Percentiles rank a stretch among this genome's conserved stretches.
Evolutionary conservation across 257 asterid genomes (phyloP).

Genomic region (Jacaranda mimosifolia): DNA sequence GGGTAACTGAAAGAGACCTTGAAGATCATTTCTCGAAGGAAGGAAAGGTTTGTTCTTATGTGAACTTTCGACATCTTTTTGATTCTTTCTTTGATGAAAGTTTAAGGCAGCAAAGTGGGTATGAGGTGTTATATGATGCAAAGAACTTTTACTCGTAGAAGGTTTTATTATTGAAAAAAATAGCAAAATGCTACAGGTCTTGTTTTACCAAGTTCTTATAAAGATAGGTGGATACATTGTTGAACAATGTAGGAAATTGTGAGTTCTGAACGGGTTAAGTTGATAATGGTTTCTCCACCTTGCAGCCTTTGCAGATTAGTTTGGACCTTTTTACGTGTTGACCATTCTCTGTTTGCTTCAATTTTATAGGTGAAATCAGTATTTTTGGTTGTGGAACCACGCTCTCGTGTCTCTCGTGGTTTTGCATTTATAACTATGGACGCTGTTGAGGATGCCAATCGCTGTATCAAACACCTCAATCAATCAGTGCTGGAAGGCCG

Average conservation of each 20-base stretch:
- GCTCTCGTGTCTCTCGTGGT: conserved; percentile 94
- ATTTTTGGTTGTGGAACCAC: conserved; percentile 92
- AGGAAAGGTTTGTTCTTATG: conserved; percentile 77
- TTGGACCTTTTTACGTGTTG: conserved; percentile 23
- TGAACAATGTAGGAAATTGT: not conserved
- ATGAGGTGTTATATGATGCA: not conserved
- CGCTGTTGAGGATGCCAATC: conserved; percentile 78
- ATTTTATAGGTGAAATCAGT: conserved; percentile 76
- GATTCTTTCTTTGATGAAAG: not conserved
- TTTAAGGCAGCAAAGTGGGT: not conserved
- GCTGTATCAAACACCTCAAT: conserved; percentile 90
- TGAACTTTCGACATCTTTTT: not conserved
- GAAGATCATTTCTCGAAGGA: conserved; percentile 96
- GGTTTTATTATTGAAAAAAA: not conserved
- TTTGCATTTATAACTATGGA: conserved; percentile 96
- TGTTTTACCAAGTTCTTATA: not conserved
- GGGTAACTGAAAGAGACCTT: conserved; percentile 96
- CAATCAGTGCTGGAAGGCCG: conserved; percentile 97
- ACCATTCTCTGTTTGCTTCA: conserved; percentile 7
- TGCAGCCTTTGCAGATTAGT: not conserved
- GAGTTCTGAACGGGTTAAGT: conserved; percentile 13
- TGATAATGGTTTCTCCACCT: conserved; percentile 17
- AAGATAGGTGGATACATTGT: not conserved
- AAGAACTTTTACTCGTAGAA: not conserved
- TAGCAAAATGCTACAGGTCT: not conserved